Conservation (phyloP, 1,284 basidiomycete species). For the Athelia psychrophila region DNA sequence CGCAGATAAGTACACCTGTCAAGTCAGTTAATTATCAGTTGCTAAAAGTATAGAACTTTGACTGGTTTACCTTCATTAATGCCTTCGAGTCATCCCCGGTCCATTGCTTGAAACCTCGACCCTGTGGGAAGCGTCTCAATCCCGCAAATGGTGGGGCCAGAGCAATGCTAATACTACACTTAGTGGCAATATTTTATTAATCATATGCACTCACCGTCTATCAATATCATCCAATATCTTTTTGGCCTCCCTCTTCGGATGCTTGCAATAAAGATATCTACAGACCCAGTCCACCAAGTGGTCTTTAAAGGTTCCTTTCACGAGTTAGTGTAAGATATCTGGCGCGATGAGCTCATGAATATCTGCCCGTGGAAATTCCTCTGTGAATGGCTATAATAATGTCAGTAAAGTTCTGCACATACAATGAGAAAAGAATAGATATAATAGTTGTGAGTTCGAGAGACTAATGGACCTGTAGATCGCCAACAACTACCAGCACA, state of each 20-base stretch:
- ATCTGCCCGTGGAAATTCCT: slow-evolving; percentile 1
- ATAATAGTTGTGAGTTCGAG: too few species aligned
- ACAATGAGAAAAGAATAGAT: too few species aligned
- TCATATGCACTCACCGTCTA: slow-evolving; percentile 12
- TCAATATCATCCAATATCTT: slow-evolving; percentile 27
- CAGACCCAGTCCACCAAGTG: slow-evolving; percentile 23
- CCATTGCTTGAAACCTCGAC: slow-evolving; percentile 18
- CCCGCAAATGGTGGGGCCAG: slow-evolving; percentile 2
- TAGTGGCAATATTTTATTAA: not conserved
- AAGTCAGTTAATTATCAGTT: not conserved
- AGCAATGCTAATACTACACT: slow-evolving; percentile 3
- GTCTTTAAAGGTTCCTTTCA: slow-evolving; percentile 16
- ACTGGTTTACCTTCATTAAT: slow-evolving; percentile 7
- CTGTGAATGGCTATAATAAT: not conserved
- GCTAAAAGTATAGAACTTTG: too few species aligned
- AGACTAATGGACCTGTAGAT: too few species aligned
- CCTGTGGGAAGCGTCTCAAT: slow-evolving; percentile 3
- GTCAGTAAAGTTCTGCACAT: too few species aligned
- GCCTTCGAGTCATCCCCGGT: slow-evolving; percentile 31
- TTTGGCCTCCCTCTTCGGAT: slow-evolving; percentile 12
- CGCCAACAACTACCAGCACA: too few species aligned
- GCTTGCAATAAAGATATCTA: slow-evolving; percentile 13
- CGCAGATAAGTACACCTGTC: slow-evolving; percentile 10
- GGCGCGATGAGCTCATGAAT: not conserved
- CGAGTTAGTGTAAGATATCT: not conserved